A percentile compares a stretch with the other conserved stretches of the same genome.
phyloP scores from a whole-genome alignment of 2,329 filamentous ascomycete species.

The Xylaria sp. region DNA sequence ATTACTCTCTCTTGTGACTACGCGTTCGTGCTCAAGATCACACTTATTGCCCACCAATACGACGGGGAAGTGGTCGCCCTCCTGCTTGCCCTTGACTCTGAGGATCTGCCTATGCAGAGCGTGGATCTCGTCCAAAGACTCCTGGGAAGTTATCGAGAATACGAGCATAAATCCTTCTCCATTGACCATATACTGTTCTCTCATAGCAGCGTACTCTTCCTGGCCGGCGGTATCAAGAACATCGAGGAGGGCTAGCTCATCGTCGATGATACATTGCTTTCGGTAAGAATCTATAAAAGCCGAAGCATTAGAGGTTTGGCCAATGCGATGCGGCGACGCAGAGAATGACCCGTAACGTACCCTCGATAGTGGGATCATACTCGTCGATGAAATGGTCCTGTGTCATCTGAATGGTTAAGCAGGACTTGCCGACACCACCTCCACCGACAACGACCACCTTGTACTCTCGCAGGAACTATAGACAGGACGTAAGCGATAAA shows the following conservation, averaged over 20 bases:
- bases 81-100: constrained; percentile 91
- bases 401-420: constrained; percentile 96
- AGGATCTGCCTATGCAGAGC: constrained; percentile 99
- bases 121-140: constrained; percentile 98
- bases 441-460: constrained; percentile 97
- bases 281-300: constrained; percentile 86
- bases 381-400: constrained; percentile 99
- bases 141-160: constrained; percentile 97
- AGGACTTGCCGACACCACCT: constrained; percentile 98
- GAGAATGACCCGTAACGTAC: constrained; percentile 60
- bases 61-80: constrained; percentile 93
- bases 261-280: constrained; percentile 99
- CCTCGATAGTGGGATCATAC: constrained; percentile 99
- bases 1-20: constrained; percentile 90
- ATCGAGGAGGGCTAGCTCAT: constrained; percentile 96
- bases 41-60: constrained; percentile 99
- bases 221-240: constrained; percentile 98
- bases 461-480: constrained; percentile 87
- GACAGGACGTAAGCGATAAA: constrained; percentile 38
- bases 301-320: constrained; percentile 41
- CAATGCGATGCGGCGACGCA: background rate
- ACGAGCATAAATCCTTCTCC: constrained; percentile 97
- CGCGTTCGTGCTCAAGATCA: constrained; percentile 92
- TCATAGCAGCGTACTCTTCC: constrained; percentile 99
- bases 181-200: constrained; percentile 99